Evolutionary conservation across 495 filamentous ascomycete genomes (phyloP), one percentile per base, ranked within the genome.

Genomic region (Podospora anserina): DNA sequence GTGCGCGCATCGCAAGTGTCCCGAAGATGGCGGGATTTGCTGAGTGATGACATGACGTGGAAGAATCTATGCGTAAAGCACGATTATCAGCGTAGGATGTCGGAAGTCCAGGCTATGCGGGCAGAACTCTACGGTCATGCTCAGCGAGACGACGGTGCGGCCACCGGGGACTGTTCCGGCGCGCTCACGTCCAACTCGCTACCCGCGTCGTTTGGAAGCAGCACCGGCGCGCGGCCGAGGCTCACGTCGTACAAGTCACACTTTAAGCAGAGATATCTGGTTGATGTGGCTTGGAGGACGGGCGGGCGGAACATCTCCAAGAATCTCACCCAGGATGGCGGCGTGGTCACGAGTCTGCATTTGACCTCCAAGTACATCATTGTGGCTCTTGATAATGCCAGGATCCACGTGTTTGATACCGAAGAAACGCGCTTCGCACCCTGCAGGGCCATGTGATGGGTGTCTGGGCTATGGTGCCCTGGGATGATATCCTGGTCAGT

Each of bases 391-490:
- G 96, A 99, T 81, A 99, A 97, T 81, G 95, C 95, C 63, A 97
- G 94, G 78, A 98, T 99, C 54, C 96, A 98, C 78, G 92, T 99
- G 7, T 99, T 97, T 77, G 92, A 98, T 79, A 92, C 92, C 13
- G 88, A 95, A 69, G 95, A 28, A 87, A 91, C 66, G 88, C 91
- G 66, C 90, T 93, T 75, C 93, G 91, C 78, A 97, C 93, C 3
- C 84, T 99, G 16, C 89, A 93, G 74, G 95, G 95, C 30, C 95
- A 99, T 79, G 91, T 97, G 53, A 99, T 99, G 95, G 95, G 95
- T 44, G 95, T 99, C 54, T 99, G 95, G 95, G 95, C 95, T 20
- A 98, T 99, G 94, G 93, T 99, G 65, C 96, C 95, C 16, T 97
- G 94, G 92, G 96, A 91, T 68, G 94, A 99, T 77, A 91, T 91